Percentiles rank a stretch among this genome's conserved stretches.
Conservation (phyloP, 2,329 filamentous ascomycete species). For the Paraconiothyrium sp. region DNA sequence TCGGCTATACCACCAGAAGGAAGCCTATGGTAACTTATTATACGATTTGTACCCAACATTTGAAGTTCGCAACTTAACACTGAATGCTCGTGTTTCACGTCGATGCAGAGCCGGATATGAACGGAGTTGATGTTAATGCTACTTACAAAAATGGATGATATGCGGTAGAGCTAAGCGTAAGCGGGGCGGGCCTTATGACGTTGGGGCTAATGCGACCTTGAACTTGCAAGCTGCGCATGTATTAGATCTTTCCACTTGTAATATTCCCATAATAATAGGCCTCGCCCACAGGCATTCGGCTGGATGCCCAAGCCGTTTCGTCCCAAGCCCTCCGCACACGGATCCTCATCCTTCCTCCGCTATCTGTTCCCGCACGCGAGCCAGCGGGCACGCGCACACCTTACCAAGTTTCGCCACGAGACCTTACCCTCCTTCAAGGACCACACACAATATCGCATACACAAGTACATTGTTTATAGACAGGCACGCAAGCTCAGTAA, state of each 20-base stretch:
- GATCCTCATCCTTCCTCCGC: conserved; percentile 61
- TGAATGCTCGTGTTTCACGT: too few species aligned
- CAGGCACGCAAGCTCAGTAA: conserved; percentile 56
- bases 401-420: conserved; percentile 77
- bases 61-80: too few species aligned
- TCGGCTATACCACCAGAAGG: too few species aligned
- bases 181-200: conserved; percentile 9
- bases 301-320: conserved; percentile 47
- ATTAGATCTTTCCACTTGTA: background rate
- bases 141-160: background rate
- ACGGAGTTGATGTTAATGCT: background rate
- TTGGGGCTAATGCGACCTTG: conserved; percentile 6
- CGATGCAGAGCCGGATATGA: too few species aligned
- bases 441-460: conserved; percentile 78
- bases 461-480: conserved; percentile 74
- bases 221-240: conserved; percentile 1
- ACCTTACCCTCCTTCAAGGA: conserved; percentile 76
- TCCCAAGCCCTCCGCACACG: conserved; percentile 42
- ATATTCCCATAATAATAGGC: conserved; percentile 2
- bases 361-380: conserved; percentile 74
- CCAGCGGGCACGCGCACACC: conserved; percentile 70
- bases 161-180: background rate
- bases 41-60: too few species aligned
- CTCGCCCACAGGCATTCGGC: conserved; percentile 20
- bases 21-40: too few species aligned